Base-by-base conservation (phyloP, 805 yeast genomes). In the Myxozyma nipponensis region DNA sequence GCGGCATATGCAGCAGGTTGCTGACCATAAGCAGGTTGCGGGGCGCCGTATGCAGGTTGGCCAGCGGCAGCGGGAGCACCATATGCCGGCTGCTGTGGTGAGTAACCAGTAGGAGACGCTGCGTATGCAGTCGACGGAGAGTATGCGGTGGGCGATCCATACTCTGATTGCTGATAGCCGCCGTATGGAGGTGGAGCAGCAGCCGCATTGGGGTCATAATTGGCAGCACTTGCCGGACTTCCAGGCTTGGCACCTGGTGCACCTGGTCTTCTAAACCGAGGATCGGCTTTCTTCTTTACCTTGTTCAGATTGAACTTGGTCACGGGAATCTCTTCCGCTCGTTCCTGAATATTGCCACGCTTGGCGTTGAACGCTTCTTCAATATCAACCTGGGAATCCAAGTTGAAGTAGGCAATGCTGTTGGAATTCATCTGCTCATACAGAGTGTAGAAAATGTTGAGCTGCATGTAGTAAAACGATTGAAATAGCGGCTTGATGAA, bases 381-480 rank as follows among this genome's bases (percentile, higher is more conserved):
- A 56, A 93, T 86, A 66, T 89, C 98, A 38, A 43, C 49, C 10
- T 46, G 30, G 40, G 86, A 76, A 44, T 79, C 74, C 65, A 93
- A 74, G 66, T 93, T 95, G 69, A 93, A 93, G 71, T 93, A 93
- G 15, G 97, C 96, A 59, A 93, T 93, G 72, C 93, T 89, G 86
- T 91, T 82, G 66, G 87, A 95, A 71, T 91, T 96, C 87, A 91
- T 86, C 62, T 86, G 79, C 65, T 78, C 84, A 73, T 86, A 90
- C 56, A 93, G 74, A 1, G 96, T 89, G 76, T 93, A 93, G 69
- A 90, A 93, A 50, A 93, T 88, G 73, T 93, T 93, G 74, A 93
- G 78, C 73, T 93, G 98, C 98, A 93, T 93, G 76, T 82, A 93
- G 72, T 93, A 93, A 69, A 93, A 83, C 48, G 95, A 84, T 62